These are phyloP conservation scores for Xylaria bambusicola DNA, from an alignment of 495 filamentous ascomycete species.

Conservation along the genomic window DNA sequence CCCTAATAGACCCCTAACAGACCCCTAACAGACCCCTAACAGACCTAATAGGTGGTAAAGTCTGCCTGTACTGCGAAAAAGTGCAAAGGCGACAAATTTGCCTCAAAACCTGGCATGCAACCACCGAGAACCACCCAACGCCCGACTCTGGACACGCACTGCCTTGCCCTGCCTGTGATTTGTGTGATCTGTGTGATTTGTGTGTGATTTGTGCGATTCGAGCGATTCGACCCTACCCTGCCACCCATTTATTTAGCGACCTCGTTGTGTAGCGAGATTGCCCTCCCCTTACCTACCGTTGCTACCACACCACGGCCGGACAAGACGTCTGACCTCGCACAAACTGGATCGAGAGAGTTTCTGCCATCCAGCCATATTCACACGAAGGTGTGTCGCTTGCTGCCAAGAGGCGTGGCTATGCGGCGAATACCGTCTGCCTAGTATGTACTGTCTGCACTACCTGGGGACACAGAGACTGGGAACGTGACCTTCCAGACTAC, in stretches of 20 bases:
- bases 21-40: too few species aligned
- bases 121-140: constrained; percentile 14
- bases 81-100: constrained; percentile 6
- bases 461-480: background rate
- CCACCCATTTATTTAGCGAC: background rate
- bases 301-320: constrained; percentile 3
- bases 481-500: background rate
- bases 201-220: constrained; percentile 7
- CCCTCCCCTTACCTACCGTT: background rate
- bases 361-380: background rate
- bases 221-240: background rate
- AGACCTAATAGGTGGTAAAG: too few species aligned
- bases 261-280: background rate
- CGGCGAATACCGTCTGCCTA: constrained; percentile 2
- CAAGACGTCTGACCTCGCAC: constrained; percentile 18
- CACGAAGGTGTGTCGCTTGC: constrained; percentile 1
- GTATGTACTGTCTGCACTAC: too few species aligned
- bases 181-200: background rate
- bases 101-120: constrained; percentile 15
- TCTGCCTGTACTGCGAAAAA: too few species aligned
- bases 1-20: too few species aligned
- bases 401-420: constrained; percentile 13
- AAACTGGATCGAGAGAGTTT: background rate
- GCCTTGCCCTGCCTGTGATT: constrained; percentile 19
- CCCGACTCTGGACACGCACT: constrained; percentile 10